phyloP scores from a whole-genome alignment of 441 rosid genomes.

The Biscutella laevigata region DNA sequence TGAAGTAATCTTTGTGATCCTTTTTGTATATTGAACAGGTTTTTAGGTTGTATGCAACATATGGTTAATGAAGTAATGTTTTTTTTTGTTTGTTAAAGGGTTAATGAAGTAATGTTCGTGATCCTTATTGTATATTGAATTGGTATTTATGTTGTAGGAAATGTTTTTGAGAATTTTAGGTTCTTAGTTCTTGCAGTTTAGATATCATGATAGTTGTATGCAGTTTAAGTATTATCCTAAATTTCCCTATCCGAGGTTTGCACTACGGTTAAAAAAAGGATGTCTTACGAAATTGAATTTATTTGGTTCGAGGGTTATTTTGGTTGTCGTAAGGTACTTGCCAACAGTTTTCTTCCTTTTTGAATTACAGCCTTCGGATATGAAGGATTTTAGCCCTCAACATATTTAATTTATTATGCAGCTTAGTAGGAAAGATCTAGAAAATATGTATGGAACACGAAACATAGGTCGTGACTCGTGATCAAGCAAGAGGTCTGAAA shows the following conservation, averaged over 20 bases:
- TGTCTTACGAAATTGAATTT: constrained; percentile 91
- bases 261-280: constrained; percentile 72
- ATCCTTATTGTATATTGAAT: too few relatives aligned
- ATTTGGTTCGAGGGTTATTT: constrained; percentile 97
- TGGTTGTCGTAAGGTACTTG: constrained; percentile 73
- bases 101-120: too few relatives aligned
- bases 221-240: constrained; percentile 64
- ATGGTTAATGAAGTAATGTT: too few relatives aligned
- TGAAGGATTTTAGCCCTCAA: background rate
- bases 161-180: background rate
- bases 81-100: too few relatives aligned
- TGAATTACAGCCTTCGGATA: background rate
- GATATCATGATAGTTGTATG: constrained; percentile 71
- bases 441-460: constrained; percentile 69
- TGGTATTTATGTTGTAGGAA: background rate
- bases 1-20: constrained; percentile 44
- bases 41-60: too few relatives aligned
- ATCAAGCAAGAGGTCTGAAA: constrained; percentile 66
- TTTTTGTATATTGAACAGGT: background rate
- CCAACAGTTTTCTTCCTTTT: background rate
- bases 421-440: constrained; percentile 64
- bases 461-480: constrained; percentile 86
- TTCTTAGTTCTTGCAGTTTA: constrained; percentile 45
- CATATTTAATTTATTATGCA: constrained; percentile 24
- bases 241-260: constrained; percentile 86